Conservation (phyloP, 164 flowering plant genomes). For the Tetrastigma voinierianum region DNA sequence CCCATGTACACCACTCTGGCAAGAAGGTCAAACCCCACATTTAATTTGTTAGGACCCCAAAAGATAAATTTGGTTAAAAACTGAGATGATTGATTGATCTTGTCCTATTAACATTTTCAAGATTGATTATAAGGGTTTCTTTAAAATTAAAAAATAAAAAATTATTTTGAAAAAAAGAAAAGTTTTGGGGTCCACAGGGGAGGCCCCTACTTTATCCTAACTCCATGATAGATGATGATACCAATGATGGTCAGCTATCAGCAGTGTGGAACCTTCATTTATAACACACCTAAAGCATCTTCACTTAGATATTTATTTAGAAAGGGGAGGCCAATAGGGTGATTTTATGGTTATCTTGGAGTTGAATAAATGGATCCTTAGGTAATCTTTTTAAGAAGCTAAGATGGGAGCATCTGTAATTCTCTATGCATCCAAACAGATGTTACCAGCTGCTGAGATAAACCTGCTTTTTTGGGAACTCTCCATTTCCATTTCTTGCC, state of each 20-base stretch:
- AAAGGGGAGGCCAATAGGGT: too few relatives aligned
- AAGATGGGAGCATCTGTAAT: neutral
- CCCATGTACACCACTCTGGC: neutral
- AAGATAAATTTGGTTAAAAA: neutral
- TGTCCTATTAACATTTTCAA: too few relatives aligned
- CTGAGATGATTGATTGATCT: too few relatives aligned
- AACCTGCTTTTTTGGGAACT: neutral
- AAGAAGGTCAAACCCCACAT: neutral
- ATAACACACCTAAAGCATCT: too few relatives aligned
- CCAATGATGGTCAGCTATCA: too few relatives aligned
- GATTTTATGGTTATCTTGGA: slow-evolving; percentile 6
- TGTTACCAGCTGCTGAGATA: neutral
- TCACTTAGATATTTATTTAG: too few relatives aligned
- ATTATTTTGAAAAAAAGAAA: neutral
- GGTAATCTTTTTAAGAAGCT: slow-evolving; percentile 9
- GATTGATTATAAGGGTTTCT: too few relatives aligned
- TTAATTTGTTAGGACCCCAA: neutral
- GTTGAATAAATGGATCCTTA: neutral
- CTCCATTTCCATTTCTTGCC: too few relatives aligned
- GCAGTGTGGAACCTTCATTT: too few relatives aligned
- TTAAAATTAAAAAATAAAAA: too few relatives aligned
- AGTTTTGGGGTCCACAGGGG: neutral
- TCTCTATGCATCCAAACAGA: slow-evolving; percentile 9
- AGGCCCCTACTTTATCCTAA: too few relatives aligned
- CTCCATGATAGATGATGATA: too few relatives aligned